Percentiles rank a stretch among this genome's conserved stretches.
phyloP scores from a whole-genome alignment of 352 stramenopile genomes.

The Pythium phragmitis region DNA sequence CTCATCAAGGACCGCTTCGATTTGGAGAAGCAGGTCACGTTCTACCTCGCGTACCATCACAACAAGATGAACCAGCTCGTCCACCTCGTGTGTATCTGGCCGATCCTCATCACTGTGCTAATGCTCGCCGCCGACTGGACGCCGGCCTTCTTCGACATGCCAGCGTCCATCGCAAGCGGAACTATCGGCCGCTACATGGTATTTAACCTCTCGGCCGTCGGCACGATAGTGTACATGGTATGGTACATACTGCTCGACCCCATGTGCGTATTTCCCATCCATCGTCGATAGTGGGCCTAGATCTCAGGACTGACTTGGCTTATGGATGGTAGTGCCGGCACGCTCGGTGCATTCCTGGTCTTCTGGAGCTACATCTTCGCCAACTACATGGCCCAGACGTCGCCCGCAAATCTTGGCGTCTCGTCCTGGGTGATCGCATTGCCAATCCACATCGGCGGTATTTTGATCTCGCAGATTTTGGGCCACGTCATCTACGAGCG shows the following conservation, averaged over 20 bases:
- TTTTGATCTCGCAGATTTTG: constrained; percentile 82
- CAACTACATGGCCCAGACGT: constrained; percentile 51
- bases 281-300: neutral
- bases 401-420: constrained; percentile 35
- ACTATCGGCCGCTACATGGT: constrained; percentile 54
- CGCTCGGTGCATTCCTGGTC: constrained; percentile 52
- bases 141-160: constrained; percentile 31
- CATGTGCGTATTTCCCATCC: constrained; percentile 27
- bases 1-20: constrained; percentile 63
- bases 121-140: constrained; percentile 52
- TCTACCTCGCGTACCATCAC: constrained; percentile 87
- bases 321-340: constrained; percentile 35
- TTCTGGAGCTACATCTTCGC: constrained; percentile 53
- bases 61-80: constrained; percentile 80
- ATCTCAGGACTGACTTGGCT: neutral
- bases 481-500: constrained; percentile 86
- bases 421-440: constrained; percentile 56
- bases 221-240: constrained; percentile 61
- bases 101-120: constrained; percentile 77
- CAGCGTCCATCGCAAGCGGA: constrained; percentile 26
- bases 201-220: constrained; percentile 58
- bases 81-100: constrained; percentile 85
- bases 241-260: constrained; percentile 77
- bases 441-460: constrained; percentile 44
- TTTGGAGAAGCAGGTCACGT: constrained; percentile 79